Conservation (phyloP, 176 grass and related monocot species). For the Raddia guianensis region DNA sequence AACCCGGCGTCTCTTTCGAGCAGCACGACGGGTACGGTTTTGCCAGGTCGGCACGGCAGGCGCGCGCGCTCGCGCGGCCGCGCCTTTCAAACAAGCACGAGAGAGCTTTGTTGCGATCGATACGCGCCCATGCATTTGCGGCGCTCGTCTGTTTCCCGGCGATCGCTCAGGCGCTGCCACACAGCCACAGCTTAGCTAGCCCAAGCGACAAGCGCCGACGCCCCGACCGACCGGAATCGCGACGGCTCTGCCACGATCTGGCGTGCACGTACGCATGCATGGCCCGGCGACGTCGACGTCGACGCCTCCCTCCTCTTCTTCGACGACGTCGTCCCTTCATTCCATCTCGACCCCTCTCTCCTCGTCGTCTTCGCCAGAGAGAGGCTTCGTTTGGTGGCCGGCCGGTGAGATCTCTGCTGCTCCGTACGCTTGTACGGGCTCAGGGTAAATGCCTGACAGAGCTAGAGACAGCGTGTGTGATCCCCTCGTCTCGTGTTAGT, state of each 20-base stretch:
- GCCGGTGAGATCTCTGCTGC: neutral
- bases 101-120: neutral
- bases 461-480: too few relatives aligned
- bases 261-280: neutral
- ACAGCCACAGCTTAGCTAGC: too few relatives aligned
- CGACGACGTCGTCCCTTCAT: too few relatives aligned
- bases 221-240: neutral
- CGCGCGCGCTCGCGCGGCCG: neutral
- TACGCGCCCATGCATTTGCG: neutral
- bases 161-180: neutral
- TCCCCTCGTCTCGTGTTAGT: neutral
- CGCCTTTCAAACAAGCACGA: conserved; percentile 24
- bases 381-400: neutral
- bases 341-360: neutral
- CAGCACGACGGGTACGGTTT: neutral
- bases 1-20: conserved; percentile 43
- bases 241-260: neutral
- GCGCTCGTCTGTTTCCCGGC: neutral
- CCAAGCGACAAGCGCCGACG: neutral
- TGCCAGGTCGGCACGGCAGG: neutral
- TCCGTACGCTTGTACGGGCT: neutral
- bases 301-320: neutral
- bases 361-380: neutral
- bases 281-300: neutral
- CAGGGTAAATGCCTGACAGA: too few relatives aligned